Evolutionary conservation across 1,139 yeast genomes (phyloP).

Genomic region (Debaryomyces udenii): DNA sequence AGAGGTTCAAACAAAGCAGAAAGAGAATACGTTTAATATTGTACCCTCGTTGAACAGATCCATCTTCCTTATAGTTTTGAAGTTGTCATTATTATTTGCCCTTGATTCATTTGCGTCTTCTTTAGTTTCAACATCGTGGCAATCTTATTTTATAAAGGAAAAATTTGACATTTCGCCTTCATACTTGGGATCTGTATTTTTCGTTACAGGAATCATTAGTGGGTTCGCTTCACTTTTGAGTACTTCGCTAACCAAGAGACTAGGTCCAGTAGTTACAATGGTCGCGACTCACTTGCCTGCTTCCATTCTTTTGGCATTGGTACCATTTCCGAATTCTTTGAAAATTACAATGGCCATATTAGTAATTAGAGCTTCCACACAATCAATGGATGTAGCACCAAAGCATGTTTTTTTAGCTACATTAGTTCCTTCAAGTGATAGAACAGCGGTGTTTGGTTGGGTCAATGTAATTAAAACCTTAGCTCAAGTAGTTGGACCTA

Average conservation of each 20-base stretch:
- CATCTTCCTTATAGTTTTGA: constrained; percentile 28
- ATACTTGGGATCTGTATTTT: constrained; percentile 42
- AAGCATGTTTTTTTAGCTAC: constrained; percentile 47
- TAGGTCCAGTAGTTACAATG: constrained; percentile 51
- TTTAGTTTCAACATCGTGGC: constrained; percentile 48
- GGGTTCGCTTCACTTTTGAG: constrained; percentile 46
- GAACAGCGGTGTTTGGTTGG: constrained; percentile 45
- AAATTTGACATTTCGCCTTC: constrained; percentile 38
- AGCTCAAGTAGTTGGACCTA: constrained; percentile 44
- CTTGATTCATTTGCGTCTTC: constrained; percentile 50
- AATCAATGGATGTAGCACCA: constrained; percentile 50
- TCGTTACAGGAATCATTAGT: constrained; percentile 40
- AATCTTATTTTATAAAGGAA: constrained; percentile 41
- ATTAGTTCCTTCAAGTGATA: constrained; percentile 35
- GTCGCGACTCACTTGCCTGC: constrained; percentile 48
- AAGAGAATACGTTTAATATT: constrained; percentile 18
- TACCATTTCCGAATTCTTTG: constrained; percentile 40
- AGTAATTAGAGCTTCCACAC: constrained; percentile 38
- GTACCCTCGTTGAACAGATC: constrained; percentile 26
- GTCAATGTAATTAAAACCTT: constrained; percentile 46
- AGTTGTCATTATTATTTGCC: constrained; percentile 40
- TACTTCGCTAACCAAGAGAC: constrained; percentile 43
- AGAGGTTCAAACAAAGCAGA: constrained; percentile 8
- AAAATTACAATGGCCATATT: constrained; percentile 32
- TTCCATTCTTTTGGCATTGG: constrained; percentile 37